Evolutionary conservation across 371 early-diverging fungal species (phyloP).

Genomic region (Choanephora cucurbitarum): DNA sequence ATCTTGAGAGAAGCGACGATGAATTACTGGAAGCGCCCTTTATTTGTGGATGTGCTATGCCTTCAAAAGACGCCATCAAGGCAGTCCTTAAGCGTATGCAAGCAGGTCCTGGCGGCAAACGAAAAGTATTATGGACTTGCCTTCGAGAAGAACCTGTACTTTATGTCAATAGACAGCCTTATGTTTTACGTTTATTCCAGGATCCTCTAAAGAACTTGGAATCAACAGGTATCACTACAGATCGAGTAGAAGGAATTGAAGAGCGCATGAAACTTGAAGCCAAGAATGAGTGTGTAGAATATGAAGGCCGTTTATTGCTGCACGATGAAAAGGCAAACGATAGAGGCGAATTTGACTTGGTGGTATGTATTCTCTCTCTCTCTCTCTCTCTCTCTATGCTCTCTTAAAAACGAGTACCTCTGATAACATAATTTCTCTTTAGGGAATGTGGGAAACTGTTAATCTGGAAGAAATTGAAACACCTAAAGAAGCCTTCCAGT

Average conservation of each 20-base stretch:
- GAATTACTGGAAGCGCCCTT: slow-evolving; percentile 30
- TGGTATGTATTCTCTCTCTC: slow-evolving; percentile 37
- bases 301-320: slow-evolving; percentile 57
- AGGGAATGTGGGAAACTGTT: slow-evolving; percentile 69
- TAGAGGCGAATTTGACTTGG: slow-evolving; percentile 43
- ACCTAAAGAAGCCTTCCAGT: slow-evolving; percentile 60
- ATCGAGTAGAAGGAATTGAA: slow-evolving; percentile 74
- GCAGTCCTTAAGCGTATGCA: slow-evolving; percentile 45
- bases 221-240: slow-evolving; percentile 69
- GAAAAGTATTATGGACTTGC: slow-evolving; percentile 66
- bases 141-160: slow-evolving; percentile 79
- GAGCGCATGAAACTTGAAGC: slow-evolving; percentile 65
- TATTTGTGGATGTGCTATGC: slow-evolving; percentile 70
- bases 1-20: slow-evolving; percentile 16
- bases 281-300: slow-evolving; percentile 54
- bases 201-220: slow-evolving; percentile 69
- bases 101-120: slow-evolving; percentile 56
- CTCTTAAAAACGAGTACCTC: too few species aligned
- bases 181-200: slow-evolving; percentile 63
- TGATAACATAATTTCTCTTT: too few species aligned
- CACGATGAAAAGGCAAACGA: slow-evolving; percentile 63
- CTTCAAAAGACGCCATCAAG: slow-evolving; percentile 62
- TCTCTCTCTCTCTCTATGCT: neutral
- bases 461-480: slow-evolving; percentile 54
- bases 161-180: slow-evolving; percentile 68